Evolutionary conservation across 176 grass and related monocot species (phyloP), one percentile per base, ranked within the genome.

Genomic region (Oryza glaberrima): DNA sequence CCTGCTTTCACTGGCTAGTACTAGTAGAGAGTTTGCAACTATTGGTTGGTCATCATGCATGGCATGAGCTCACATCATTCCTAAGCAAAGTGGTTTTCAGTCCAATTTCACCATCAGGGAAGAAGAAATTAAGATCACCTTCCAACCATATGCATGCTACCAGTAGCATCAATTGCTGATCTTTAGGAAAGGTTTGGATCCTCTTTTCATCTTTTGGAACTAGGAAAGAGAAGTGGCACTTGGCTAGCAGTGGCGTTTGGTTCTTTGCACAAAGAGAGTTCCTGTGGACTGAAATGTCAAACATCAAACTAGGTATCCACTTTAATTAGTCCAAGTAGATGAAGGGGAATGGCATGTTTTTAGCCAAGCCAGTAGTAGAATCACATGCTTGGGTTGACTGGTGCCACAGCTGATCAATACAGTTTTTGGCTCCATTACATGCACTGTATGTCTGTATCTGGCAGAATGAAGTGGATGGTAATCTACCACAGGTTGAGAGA

Each of bases 71-170:
- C n/a, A 49, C 54, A n/a, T 74, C 23, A 49, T 3, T 51, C 13
- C 23, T 12, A 75, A 32, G 32, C 14, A 22, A 74, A 11, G 54
- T 34, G 70, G 38, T 2, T 64, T 64, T 43, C 54, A 65, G 8
- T 73, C 69, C 11, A 28, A n/a, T 82, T 82, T 61, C 69, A 82
- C 22, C 35, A 52, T 16, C 48, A 48, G 3, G 77, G 77, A 49
- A 63, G 77, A 34, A 23, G 58, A 63, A 63, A n/a, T 60, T 9
- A n/a, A 60, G 56, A 9, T 7, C 49, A 58, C 52, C 52, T 7
- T 58, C 52, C 52, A 58, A 58, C 52, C 49, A 52, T 52, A 52
- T 17, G 49, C 3, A 49, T 49, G 47, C 15, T 44, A 41, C 2
- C 13, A 16, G 49, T 58, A 58, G 52, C 17, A 58, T 58, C 52